Base-by-base conservation (phyloP, 2,329 filamentous ascomycete genomes). In the Sporothrix humicola region DNA sequence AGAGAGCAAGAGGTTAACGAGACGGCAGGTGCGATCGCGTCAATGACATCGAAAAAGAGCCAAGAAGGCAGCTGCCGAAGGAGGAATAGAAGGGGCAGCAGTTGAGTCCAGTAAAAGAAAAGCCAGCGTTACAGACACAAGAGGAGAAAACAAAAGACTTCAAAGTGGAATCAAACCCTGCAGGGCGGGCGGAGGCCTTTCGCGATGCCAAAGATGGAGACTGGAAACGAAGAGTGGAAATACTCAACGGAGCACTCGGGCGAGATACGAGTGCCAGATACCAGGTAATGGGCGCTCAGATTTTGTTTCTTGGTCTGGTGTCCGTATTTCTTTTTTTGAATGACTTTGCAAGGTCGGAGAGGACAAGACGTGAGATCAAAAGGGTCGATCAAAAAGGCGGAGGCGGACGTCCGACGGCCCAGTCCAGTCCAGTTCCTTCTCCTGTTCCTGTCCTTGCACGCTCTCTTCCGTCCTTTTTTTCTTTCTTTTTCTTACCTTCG, bases 1-100 rank as follows among this genome's bases (percentile, higher is more conserved):
- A 71, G 69, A 59, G 23, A 50, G 69, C 26, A 71, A 71, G 69
- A 71, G 69, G 31, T 59, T 70, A 37, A 37, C 31, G 26, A 54
- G 56, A 8, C 15, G 56, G 42, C n/a, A 48, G 61, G n/a, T 48
- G 42, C 20, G 61, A 65, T 65, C 37, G 61, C 61, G 61, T 26
- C 44, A 20, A 6, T 12, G 23, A 23, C 7, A 48, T 13, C 4
- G 1, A 37, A 31, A 7, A 31, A 20, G 20, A 37, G 37, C 59
- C 17, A 44, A 44, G 31, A 63, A 42, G 20, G 59, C 61, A 65
- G 61, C 61, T 65, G 61, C 61, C 61, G 61, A 65, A 65, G 61
- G 20, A 26, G 61, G 42, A 65, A 52, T 37, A 37, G 31, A 37
- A 15, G 44, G 23, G 46, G 26, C 54, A 58, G 23, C 23, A n/a